Conservation (phyloP, 2,329 filamentous ascomycete genomes). For the Aphanoascus verrucosus region DNA sequence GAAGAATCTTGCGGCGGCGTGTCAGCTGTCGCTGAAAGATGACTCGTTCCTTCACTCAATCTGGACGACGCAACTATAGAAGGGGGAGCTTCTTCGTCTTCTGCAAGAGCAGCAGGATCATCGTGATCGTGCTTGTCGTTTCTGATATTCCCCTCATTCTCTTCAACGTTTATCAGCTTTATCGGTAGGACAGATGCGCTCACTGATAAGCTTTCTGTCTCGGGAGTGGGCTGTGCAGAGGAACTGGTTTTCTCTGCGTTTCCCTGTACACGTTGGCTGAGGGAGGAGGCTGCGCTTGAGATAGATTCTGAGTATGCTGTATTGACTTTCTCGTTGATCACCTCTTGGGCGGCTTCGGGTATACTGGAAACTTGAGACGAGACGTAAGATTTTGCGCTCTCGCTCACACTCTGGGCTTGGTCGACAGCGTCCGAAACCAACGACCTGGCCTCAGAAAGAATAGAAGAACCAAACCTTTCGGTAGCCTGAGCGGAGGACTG, state of each 20-base stretch:
- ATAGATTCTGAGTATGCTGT: not conserved
- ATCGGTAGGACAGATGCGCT: not conserved
- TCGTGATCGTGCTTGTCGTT: not conserved
- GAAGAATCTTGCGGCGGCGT: not conserved
- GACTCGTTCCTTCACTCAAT: not conserved
- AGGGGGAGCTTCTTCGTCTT: not conserved
- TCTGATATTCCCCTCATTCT: not conserved
- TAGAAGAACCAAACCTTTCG: not conserved
- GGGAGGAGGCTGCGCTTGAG: not conserved
- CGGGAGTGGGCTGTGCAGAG: not conserved
- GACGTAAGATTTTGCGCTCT: not conserved
- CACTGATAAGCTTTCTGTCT: not conserved
- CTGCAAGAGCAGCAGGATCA: not conserved
- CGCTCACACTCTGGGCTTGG: not conserved
- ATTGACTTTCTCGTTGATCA: not conserved
- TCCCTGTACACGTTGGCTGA: not conserved
- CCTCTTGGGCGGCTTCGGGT: not conserved
- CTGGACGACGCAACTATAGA: not conserved
- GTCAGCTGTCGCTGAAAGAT: not conserved
- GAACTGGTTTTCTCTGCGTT: not conserved
- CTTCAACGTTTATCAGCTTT: not conserved
- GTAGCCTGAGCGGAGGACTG: not conserved
- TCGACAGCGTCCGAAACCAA: not conserved
- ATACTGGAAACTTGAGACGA: not conserved
- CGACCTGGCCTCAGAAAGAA: not conserved